Evolutionary conservation across 495 filamentous ascomycete species (phyloP), one percentile per base, ranked within the genome.

Genomic region (Thozetella sp.): DNA sequence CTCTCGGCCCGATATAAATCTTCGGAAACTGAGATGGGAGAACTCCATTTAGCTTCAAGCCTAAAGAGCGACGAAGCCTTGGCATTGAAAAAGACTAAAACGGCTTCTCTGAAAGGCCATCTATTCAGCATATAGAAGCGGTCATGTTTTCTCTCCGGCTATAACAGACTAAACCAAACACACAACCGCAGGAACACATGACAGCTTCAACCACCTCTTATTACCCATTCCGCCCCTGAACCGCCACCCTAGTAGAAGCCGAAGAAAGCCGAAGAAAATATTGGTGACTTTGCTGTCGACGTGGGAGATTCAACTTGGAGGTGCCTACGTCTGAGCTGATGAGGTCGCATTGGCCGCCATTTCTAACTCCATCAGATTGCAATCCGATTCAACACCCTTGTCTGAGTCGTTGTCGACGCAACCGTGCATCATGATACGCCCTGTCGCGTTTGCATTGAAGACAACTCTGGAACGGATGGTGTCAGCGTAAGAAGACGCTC

Each of bases 331-430:
- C 43, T 4, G 6, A 9, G 43, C n/a, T 48, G 57, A 58, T 25
- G 53, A 50, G 27, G 62, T 64, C 24, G 60, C 53, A 40, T 67
- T 58, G 34, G 54, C 58, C 46, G 57, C 60, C 64, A 67, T 60
- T 43, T 67, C 64, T 23, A 67, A 59, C 58, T 63, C 64, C 64
- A 67, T 67, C 58, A 67, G 22, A 57, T 61, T 30, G 43, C 64
- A 67, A 23, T 67, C 64, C 52, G 64, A 63, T 48, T 67, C 64
- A 53, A 61, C 27, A 2, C 64, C 64, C 30, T 61, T 61, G 10
- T 61, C 64, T 46, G 61, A 61, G 19, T 61, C 46, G 53, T 46
- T 61, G 20, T 67, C 58, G 20, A 67, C 46, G 30, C 64, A 67
- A 46, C 64, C 61, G 48, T 67, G 64, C 53, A 67, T 11, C 64